Base-by-base conservation (phyloP, 495 filamentous ascomycete genomes). In the Trichocladium uniseriatum region DNA sequence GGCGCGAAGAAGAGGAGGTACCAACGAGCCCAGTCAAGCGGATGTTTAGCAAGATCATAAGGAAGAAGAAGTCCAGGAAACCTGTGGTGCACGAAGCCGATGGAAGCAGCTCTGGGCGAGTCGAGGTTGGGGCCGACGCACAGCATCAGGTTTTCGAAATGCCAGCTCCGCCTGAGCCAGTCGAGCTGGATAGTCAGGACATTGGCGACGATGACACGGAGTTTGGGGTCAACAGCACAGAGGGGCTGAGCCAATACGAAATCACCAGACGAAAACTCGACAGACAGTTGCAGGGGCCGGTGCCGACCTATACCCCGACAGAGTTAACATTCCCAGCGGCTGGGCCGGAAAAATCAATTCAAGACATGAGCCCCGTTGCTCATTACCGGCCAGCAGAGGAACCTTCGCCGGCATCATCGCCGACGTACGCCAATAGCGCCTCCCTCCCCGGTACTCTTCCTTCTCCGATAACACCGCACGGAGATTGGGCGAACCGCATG, bases 131-230 rank as follows among this genome's bases (percentile, higher is more conserved):
- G 10, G 70, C 71, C 6, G 71, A 76, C 43, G 62, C 56, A 47
- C 61, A 56, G 32, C 72, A 76, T 48, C 73, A 73, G 53, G 55
- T 73, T 6, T 76, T 73, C 42, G 72, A 77, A 51, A 58, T 78
- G 45, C 68, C 73, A 15, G 73, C 65, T 10, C 65, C 70, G 1
- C 51, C 65, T 9, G 70, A 67, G 13, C 73, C 73, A 1, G 71
- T 69, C 18, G 75, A 78, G 56, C 60, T 78, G 22, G 74, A 77
- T 36, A 68, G 64, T 41, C 67, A 64, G 21, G 59, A 66, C 18
- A 46, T 63, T 20, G 54, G 54, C 10, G 68, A 64, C 21, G 62
- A 67, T 7, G 60, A 63, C 3, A 64, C 67, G 14, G 65, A 70
- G 27, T 41, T 68, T 21, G 63, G 64, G 6, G 60, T 55, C 14